These are phyloP conservation scores for Leccinum subtestaceum DNA, from an alignment of 768 basidiomycete genomes.

Conservation along the genomic window DNA sequence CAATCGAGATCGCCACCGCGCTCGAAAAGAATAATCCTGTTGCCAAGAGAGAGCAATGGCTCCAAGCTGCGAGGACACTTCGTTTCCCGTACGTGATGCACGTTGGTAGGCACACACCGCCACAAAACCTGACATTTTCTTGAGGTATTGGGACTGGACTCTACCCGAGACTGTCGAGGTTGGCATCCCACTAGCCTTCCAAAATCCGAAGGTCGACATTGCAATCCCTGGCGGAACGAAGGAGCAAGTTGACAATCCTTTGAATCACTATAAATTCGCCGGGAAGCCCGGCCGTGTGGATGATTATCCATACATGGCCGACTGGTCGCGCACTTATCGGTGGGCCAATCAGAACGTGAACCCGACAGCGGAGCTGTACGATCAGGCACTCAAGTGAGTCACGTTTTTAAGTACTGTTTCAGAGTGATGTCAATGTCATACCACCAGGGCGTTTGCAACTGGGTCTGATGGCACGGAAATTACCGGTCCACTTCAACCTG, in stretches of 20 bases:
- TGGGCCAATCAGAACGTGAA: slow-evolving; percentile 4
- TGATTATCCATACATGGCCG: slow-evolving; percentile 2
- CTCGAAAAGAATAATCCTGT: too few species aligned
- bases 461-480: neutral
- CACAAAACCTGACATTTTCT: too few species aligned
- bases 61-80: too few species aligned
- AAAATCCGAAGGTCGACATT: neutral
- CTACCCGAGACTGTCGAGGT: slow-evolving; percentile 10
- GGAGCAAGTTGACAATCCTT: neutral
- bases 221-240: neutral
- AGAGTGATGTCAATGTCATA: accelerated
- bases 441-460: slow-evolving; percentile 6
- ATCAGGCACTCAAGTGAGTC: slow-evolving; percentile 11
- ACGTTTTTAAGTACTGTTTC: neutral
- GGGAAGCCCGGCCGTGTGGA: too few species aligned
- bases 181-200: slow-evolving; percentile 6
- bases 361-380: slow-evolving; percentile 12
- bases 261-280: too few species aligned
- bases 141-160: too few species aligned
- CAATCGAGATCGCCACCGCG: too few species aligned
- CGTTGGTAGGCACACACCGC: too few species aligned
- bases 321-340: slow-evolving; percentile 16
- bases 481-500: neutral
- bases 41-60: too few species aligned
- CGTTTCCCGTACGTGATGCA: too few species aligned